Base-by-base conservation (phyloP, 2,329 filamentous ascomycete genomes). In the Diaporthe sp. region DNA sequence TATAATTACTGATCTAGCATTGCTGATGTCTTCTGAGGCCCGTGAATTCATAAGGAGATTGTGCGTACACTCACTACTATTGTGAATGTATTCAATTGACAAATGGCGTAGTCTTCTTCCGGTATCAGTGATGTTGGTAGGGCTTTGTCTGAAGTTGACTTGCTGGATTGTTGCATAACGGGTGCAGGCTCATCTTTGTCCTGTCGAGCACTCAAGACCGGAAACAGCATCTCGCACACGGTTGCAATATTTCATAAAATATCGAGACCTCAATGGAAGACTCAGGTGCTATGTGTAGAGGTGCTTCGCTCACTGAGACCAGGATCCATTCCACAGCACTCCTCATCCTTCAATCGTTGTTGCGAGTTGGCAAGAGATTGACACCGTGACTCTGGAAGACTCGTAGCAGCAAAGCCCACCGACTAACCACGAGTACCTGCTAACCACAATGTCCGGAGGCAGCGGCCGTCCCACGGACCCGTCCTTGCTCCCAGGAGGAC, bases 111-210 rank as follows among this genome's bases (percentile, higher is more conserved):
- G 22, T 28, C 30, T 38, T 33, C 13, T 52, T 67, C 45, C 45
- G 22, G 64, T 67, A 52, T 4, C n/a, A 40, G 15, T 22, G 9
- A 52, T 28, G 4, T 35, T 35, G 22, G n/a, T 12, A 22, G 13
- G 45, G 64, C 64, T 67, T 67, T 67, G 64, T 67, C n/a, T 2
- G 13, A 25, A 6, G 3, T 38, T 12, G 30, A 38, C 12, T 17
- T 38, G 45, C 61, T 38, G 45, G 10, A 25, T 52, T 67, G 45
- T 67, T 52, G 61, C 45, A 19, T 50, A 64, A 67, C n/a, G 45
- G 15, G 17, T 38, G 61, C 61, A 52, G 61, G 17, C 30, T 25
- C 30, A 2, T 67, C 61, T 67, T 67, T 67, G 61, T 67, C 33
- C 5, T 22, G 8, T 52, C 13, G 15, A 52, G 30, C 19, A 67